Evolutionary conservation across 2,329 filamentous ascomycete species (phyloP).

Genomic region (Penicillium paneum): DNA sequence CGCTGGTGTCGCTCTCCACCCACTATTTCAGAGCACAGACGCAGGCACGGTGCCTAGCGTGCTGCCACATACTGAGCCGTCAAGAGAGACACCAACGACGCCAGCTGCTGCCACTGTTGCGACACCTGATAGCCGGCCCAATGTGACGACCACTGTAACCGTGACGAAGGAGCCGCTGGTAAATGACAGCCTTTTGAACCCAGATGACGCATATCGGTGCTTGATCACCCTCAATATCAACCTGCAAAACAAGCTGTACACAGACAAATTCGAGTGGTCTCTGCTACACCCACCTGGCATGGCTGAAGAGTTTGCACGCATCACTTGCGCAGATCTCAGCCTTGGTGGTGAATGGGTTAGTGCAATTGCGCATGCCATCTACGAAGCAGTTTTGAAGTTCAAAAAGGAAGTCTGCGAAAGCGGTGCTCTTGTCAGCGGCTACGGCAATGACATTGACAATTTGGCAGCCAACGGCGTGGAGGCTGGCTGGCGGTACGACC

Average conservation of each 20-base stretch:
- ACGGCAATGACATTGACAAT: slow-evolving; percentile 74
- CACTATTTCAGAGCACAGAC: slow-evolving; percentile 67
- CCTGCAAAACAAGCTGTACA: slow-evolving; percentile 84
- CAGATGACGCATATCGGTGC: slow-evolving; percentile 91
- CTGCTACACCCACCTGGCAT: slow-evolving; percentile 86
- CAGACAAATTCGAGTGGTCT: slow-evolving; percentile 98
- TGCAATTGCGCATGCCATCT: slow-evolving; percentile 92
- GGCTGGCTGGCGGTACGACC: slow-evolving; percentile 93
- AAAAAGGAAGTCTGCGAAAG: slow-evolving; percentile 98
- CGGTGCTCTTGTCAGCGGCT: slow-evolving; percentile 73
- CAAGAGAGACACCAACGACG: slow-evolving; percentile 55
- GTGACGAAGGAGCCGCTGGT: slow-evolving; percentile 43
- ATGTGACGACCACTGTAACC: slow-evolving; percentile 22
- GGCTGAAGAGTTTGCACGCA: slow-evolving; percentile 85
- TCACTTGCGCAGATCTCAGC: slow-evolving; percentile 89
- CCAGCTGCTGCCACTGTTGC: slow-evolving; percentile 49
- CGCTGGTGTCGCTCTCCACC: slow-evolving; percentile 87
- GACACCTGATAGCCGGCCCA: slow-evolving; percentile 56
- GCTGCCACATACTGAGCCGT: slow-evolving; percentile 36
- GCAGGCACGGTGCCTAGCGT: slow-evolving; percentile 22
- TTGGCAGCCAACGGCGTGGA: slow-evolving; percentile 78
- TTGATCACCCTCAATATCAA: slow-evolving; percentile 90
- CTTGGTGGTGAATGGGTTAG: slow-evolving; percentile 90
- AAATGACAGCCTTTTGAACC: slow-evolving; percentile 73
- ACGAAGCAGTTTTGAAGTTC: slow-evolving; percentile 84